A percentile compares a stretch with the other conserved stretches of the same genome.
phyloP scores from a whole-genome alignment of 495 filamentous ascomycete genomes.

The Immersiella caudata region DNA sequence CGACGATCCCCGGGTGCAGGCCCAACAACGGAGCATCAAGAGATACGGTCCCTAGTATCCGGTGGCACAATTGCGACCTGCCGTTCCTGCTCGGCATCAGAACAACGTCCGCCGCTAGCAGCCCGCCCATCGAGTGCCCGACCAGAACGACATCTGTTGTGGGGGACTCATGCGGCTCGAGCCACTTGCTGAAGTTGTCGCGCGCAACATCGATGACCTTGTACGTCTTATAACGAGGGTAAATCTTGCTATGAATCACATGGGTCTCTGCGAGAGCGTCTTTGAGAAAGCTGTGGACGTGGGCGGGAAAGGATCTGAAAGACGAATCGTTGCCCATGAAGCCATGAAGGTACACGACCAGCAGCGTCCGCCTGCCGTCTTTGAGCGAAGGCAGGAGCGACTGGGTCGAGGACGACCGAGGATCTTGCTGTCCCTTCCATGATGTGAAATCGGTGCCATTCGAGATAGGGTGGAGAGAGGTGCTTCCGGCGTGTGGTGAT shows the following conservation, averaged over 20 bases:
- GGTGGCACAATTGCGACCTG: constrained; percentile 61
- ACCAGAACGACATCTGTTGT: constrained; percentile 80
- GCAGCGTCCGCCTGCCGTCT: constrained; percentile 59
- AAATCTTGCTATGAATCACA: constrained; percentile 85
- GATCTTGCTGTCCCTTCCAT: constrained; percentile 45
- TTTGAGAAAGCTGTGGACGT: constrained; percentile 80
- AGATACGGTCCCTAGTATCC: constrained; percentile 79
- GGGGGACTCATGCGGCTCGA: constrained; percentile 73
- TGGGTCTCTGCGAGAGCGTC: constrained; percentile 69
- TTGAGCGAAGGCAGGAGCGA: constrained; percentile 59
- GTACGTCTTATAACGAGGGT: constrained; percentile 86
- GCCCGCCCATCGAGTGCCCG: constrained; percentile 89
- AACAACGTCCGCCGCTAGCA: constrained; percentile 78
- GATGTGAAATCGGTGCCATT: constrained; percentile 8
- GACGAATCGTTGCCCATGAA: constrained; percentile 91
- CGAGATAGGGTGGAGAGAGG: constrained; percentile 20
- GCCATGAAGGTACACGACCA: constrained; percentile 87
- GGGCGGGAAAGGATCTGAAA: constrained; percentile 84
- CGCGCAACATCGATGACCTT: constrained; percentile 71
- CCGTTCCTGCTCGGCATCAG: constrained; percentile 48
- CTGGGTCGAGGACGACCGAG: constrained; percentile 64
- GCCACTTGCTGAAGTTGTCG: constrained; percentile 82
- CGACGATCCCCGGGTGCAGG: constrained; percentile 84
- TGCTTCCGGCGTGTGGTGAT: constrained; percentile 12
- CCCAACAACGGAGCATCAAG: constrained; percentile 88